A percentile compares a stretch with the other conserved stretches of the same genome.
These are phyloP conservation scores for Penicillium hordei DNA, from an alignment of 2,329 filamentous ascomycete species.

Conservation along the genomic window DNA sequence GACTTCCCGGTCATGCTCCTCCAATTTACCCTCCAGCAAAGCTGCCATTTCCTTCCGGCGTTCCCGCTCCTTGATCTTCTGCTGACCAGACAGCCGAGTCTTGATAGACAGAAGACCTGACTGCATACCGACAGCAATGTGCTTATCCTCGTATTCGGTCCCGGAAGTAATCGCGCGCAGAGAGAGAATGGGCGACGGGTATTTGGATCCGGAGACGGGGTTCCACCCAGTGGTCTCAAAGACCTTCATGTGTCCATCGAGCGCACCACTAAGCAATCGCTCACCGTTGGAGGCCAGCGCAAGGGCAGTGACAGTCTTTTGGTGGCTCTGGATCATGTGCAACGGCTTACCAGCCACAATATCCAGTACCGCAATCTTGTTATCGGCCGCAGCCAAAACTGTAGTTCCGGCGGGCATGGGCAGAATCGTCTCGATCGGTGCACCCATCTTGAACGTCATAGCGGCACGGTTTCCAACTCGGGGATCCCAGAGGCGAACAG, in stretches of 20 bases:
- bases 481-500: slow-evolving; percentile 91
- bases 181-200: slow-evolving; percentile 84
- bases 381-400: slow-evolving; percentile 79
- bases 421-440: slow-evolving; percentile 83
- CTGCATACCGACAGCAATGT: slow-evolving; percentile 92
- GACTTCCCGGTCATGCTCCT: slow-evolving; percentile 70
- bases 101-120: slow-evolving; percentile 88
- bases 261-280: slow-evolving; percentile 79
- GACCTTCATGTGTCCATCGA: slow-evolving; percentile 96
- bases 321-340: slow-evolving; percentile 86
- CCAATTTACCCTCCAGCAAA: slow-evolving; percentile 73
- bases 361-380: slow-evolving; percentile 86
- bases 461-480: slow-evolving; percentile 67
- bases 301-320: slow-evolving; percentile 93
- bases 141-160: slow-evolving; percentile 75
- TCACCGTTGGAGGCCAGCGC: slow-evolving; percentile 76
- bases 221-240: slow-evolving; percentile 96
- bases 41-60: slow-evolving; percentile 83
- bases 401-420: slow-evolving; percentile 84
- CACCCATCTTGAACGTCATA: slow-evolving; percentile 94
- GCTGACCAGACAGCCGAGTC: slow-evolving; percentile 80
- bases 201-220: slow-evolving; percentile 91
- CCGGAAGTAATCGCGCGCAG: slow-evolving; percentile 72
- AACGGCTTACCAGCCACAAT: slow-evolving; percentile 86
- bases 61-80: slow-evolving; percentile 73